Evolutionary conservation across 192 early-diverging fungal species (phyloP).

Genomic region (Jimgerdemannia flammicorona): DNA sequence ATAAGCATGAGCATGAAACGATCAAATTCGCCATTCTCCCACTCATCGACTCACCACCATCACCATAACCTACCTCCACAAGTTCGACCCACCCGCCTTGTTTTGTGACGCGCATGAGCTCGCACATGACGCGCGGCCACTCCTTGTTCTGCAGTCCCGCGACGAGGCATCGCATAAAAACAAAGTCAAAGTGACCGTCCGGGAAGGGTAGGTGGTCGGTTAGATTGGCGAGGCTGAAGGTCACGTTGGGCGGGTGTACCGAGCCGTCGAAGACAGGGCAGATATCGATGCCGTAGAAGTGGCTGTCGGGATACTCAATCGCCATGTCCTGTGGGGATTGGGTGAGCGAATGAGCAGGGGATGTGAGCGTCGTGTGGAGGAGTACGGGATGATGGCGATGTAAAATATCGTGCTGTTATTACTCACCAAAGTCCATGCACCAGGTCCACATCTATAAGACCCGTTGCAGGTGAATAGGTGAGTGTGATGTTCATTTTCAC

Average conservation of each 20-base stretch:
- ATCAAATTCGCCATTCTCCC: too few relatives aligned
- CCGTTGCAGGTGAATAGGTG: too few relatives aligned
- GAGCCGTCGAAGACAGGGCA: slow-evolving; percentile 2
- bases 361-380: too few relatives aligned
- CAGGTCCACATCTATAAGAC: too few relatives aligned
- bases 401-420: too few relatives aligned
- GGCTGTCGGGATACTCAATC: slow-evolving; percentile 10
- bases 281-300: slow-evolving; percentile 20
- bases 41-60: too few relatives aligned
- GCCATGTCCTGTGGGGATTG: slow-evolving; percentile 12
- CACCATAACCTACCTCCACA: neutral
- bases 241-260: slow-evolving; percentile 7
- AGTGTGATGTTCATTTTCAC: too few relatives aligned
- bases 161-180: slow-evolving; percentile 17
- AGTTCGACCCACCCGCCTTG: slow-evolving; percentile 19
- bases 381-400: too few relatives aligned
- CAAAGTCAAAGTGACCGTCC: slow-evolving; percentile 22
- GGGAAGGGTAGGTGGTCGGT: slow-evolving; percentile 12
- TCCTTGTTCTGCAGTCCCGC: slow-evolving; percentile 6
- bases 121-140: slow-evolving; percentile 10
- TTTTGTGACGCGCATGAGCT: slow-evolving; percentile 10
- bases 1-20: too few relatives aligned
- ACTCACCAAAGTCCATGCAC: too few relatives aligned
- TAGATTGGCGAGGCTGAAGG: slow-evolving; percentile 18
- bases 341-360: too few relatives aligned